Base-by-base conservation (phyloP, 495 filamentous ascomycete species). In the Astrocystis sublimbata region DNA sequence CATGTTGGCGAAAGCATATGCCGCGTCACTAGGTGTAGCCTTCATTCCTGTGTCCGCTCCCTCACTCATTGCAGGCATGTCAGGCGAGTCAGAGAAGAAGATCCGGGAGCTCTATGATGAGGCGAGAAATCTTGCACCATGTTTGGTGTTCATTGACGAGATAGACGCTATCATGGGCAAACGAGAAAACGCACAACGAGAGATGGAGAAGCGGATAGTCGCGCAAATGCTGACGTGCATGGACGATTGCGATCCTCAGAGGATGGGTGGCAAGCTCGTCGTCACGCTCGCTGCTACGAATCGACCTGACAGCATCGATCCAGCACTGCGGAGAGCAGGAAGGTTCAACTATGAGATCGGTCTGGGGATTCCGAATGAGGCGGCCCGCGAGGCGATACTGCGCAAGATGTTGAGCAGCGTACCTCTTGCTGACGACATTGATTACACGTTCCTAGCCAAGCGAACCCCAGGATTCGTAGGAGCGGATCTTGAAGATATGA, bases 131-230 rank as follows among this genome's bases (percentile, higher is more conserved):
- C 83, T 93, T 57, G 94, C 94, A 2, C 94, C 94, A 2, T 97
- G 93, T 70, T 78, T 98, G 4, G 84, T 98, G 7, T 97, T 98
- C 72, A 89, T 98, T 60, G 94, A 97, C 67, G 94, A 98, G 73
- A 96, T 97, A 62, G 94, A 98, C 72, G 90, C 91, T 15, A 96
- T 97, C 62, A 94, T 94, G 40, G 92, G 92, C 4, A 97, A 97
- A 75, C 82, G 93, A 45, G 94, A 97, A 70, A 93, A 86, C 67
- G 91, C 93, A n/a, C 92, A 96, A 69, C 86, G 92, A 66, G 92
- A 96, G 69, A 98, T 98, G 93, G 93, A 98, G 75, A 92, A 93
- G 75, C 79, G 93, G 47, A 98, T 98, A 69, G 93, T 98, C 19
- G 91, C 93, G 1, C 93, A 97, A 74, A 85, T 98, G 65, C 79